These are phyloP conservation scores for Oropetium thomaeum DNA, from an alignment of 176 grass and related monocot genomes.

Conservation along the genomic window DNA sequence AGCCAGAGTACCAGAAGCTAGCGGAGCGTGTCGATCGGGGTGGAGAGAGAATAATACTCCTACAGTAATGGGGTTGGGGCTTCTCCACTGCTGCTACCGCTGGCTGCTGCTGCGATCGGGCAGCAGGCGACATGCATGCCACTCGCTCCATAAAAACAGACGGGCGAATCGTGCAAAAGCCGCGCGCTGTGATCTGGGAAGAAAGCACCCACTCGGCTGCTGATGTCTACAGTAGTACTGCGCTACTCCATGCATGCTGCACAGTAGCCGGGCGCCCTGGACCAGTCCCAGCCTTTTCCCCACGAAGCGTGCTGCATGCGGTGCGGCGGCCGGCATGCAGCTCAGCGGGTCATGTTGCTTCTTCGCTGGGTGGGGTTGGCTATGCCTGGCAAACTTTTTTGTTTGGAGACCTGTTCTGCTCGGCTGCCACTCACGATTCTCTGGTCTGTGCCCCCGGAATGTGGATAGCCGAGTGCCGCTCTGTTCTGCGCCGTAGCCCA, in stretches of 20 bases:
- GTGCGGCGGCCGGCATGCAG: neutral
- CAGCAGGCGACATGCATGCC: neutral
- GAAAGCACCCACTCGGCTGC: too few relatives aligned
- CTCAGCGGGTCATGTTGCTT: neutral
- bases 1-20: too few relatives aligned
- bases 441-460: too few relatives aligned
- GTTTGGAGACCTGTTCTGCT: too few relatives aligned
- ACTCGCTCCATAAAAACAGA: neutral
- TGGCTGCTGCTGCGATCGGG: neutral
- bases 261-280: neutral
- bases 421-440: too few relatives aligned
- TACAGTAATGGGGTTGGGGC: neutral
- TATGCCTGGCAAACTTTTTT: too few relatives aligned
- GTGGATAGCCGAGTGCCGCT: too few relatives aligned
- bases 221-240: neutral
- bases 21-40: too few relatives aligned
- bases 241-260: constrained; percentile 9
- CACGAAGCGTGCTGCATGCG: constrained; percentile 10
- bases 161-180: neutral
- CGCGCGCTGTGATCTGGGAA: too few relatives aligned
- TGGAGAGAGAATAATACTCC: too few relatives aligned
- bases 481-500: too few relatives aligned
- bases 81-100: neutral
- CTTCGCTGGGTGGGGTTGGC: neutral
- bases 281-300: constrained; percentile 2